phyloP scores from a whole-genome alignment of 169 alveolate genomes.

The Miamiensis avidus region DNA sequence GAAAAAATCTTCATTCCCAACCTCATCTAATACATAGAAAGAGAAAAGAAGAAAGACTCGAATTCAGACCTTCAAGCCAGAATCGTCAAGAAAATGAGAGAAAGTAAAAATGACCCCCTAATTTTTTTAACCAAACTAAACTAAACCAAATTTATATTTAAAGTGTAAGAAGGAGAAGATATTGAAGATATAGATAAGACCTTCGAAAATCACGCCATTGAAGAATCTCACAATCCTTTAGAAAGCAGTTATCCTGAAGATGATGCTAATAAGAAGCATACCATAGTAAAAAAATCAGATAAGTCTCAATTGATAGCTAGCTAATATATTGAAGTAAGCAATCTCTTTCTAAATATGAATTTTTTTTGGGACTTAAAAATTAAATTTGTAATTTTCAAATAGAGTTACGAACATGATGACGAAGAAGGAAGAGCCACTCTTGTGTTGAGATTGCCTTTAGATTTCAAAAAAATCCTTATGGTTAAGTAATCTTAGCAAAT shows the following conservation, averaged over 20 bases:
- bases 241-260: too few relatives aligned
- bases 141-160: too few relatives aligned
- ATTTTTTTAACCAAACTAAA: too few relatives aligned
- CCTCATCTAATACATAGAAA: slow-evolving; percentile 31
- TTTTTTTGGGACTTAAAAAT: too few relatives aligned
- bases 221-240: background rate
- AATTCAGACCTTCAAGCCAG: slow-evolving; percentile 60
- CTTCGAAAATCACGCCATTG: background rate
- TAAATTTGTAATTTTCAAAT: slow-evolving; percentile 9
- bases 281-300: too few relatives aligned
- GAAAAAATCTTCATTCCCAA: slow-evolving; percentile 52
- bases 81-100: slow-evolving; percentile 23
- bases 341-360: too few relatives aligned
- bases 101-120: slow-evolving; percentile 1
- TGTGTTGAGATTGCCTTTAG: slow-evolving; percentile 32
- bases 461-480: slow-evolving; percentile 41
- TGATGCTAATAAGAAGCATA: too few relatives aligned
- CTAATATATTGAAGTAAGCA: too few relatives aligned
- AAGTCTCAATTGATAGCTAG: too few relatives aligned
- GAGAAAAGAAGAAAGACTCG: slow-evolving; percentile 42
- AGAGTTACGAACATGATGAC: slow-evolving; percentile 37
- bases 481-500: background rate
- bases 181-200: background rate
- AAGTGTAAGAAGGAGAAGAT: background rate
- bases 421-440: background rate